These are phyloP conservation scores for Laguncularia racemosa DNA, from an alignment of 345 rosid genomes.

Conservation along the genomic window DNA sequence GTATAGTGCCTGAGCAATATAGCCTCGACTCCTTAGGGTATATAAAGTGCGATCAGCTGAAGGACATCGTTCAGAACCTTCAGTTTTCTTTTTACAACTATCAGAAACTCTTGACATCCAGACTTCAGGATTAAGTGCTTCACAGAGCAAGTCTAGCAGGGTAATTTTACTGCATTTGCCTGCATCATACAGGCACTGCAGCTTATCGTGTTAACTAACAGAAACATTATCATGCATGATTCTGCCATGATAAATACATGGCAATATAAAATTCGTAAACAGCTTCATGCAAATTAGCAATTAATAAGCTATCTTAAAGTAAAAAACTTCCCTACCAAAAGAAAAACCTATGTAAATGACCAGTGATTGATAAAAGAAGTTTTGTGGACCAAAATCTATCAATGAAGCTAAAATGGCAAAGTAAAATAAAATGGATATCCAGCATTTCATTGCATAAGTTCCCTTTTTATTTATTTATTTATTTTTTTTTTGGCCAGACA, in stretches of 20 bases:
- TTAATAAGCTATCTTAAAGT: too few species aligned
- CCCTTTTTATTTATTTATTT: too few species aligned
- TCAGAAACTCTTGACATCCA: slow-evolving; percentile 23
- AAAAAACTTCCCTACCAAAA: too few species aligned
- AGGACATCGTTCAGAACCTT: slow-evolving; percentile 15
- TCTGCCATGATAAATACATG: background rate
- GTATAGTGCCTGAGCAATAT: slow-evolving; percentile 37
- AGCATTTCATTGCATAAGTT: background rate
- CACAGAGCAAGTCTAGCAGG: slow-evolving; percentile 75
- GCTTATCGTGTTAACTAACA: slow-evolving; percentile 7
- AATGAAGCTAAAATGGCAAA: too few species aligned
- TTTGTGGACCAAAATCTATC: too few species aligned
- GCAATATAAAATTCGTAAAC: slow-evolving; percentile 1
- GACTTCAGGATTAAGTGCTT: slow-evolving; percentile 71
- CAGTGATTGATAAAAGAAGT: too few species aligned
- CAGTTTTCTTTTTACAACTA: slow-evolving; percentile 10
- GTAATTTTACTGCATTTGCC: slow-evolving; percentile 50
- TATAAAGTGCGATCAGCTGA: slow-evolving; percentile 7
- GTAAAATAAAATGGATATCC: background rate
- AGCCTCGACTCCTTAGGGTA: slow-evolving; percentile 20
- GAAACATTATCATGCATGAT: slow-evolving; percentile 10
- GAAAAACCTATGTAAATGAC: too few species aligned
- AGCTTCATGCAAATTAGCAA: background rate
- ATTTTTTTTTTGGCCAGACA: too few species aligned
- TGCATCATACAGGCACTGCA: slow-evolving; percentile 74